phyloP scores from a whole-genome alignment of 2,329 filamentous ascomycete species.

The Colletotrichum theobromicola region DNA sequence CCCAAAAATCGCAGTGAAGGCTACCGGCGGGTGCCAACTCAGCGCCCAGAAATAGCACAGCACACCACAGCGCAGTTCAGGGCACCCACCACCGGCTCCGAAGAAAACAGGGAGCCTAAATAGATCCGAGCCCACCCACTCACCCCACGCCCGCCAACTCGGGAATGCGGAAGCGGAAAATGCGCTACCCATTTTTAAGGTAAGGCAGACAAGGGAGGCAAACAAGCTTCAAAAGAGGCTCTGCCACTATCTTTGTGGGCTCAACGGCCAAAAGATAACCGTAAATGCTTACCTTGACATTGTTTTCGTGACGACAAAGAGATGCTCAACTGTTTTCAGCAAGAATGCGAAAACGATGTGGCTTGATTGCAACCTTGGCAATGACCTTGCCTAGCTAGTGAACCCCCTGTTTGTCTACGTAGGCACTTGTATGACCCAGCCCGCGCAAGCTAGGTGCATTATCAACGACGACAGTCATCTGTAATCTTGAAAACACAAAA shows the following conservation, averaged over 20 bases:
- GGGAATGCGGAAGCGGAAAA: not conserved
- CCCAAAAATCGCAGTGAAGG: not conserved
- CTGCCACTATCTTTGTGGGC: not conserved
- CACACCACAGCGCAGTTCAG: not conserved
- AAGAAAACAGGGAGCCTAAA: not conserved
- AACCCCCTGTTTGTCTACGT: not conserved
- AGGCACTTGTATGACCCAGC: not conserved
- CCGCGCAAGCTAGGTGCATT: too few species aligned
- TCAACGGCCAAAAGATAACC: not conserved
- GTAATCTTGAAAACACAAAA: too few species aligned
- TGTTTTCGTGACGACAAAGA: not conserved
- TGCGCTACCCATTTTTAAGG: not conserved
- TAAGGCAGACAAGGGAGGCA: not conserved
- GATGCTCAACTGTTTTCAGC: not conserved
- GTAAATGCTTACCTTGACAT: not conserved
- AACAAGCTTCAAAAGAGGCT: not conserved
- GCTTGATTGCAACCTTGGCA: not conserved
- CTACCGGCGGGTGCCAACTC: not conserved
- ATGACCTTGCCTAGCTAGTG: rapidly evolving
- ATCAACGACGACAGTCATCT: too few species aligned
- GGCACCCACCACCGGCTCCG: not conserved
- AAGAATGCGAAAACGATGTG: not conserved
- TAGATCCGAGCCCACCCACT: not conserved
- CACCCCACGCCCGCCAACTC: not conserved
- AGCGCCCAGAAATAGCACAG: not conserved